These are phyloP conservation scores for Arabidopsis thaliana DNA, from an alignment of 345 rosid genomes.

Conservation along the genomic window DNA sequence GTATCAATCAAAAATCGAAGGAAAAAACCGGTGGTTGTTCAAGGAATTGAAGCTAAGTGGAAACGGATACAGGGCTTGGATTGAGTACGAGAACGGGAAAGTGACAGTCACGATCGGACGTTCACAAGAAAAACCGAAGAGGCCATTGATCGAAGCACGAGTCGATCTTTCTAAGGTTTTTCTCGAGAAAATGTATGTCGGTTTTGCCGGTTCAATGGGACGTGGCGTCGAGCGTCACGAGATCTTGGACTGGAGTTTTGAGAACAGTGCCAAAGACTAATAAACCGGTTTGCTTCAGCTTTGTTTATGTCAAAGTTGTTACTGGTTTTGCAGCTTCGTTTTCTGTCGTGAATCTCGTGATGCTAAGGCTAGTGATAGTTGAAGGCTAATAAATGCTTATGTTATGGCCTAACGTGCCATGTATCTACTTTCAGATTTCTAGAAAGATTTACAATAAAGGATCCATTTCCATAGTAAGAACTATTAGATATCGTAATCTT, in stretches of 20 bases:
- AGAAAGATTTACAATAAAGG: conserved; percentile 10
- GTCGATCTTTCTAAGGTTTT: conserved; percentile 39
- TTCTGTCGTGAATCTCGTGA: background rate
- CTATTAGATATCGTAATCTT: too few relatives aligned
- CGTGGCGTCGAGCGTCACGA: conserved; percentile 39
- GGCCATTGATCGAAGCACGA: conserved; percentile 35
- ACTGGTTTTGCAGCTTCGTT: background rate
- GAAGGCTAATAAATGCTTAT: conserved; percentile 3
- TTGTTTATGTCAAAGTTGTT: background rate
- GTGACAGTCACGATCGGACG: conserved; percentile 25
- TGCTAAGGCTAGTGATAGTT: background rate
- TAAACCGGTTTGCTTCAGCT: background rate
- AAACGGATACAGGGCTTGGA: conserved; percentile 34
- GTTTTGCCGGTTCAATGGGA: conserved; percentile 44
- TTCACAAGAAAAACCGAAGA: conserved; percentile 22
- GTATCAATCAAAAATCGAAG: conserved; percentile 3
- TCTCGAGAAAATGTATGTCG: conserved; percentile 32
- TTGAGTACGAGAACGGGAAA: conserved; percentile 33
- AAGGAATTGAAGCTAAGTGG: conserved; percentile 38
- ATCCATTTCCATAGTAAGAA: too few relatives aligned
- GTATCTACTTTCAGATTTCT: background rate
- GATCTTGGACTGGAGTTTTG: conserved; percentile 23
- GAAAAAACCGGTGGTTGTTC: conserved; percentile 26
- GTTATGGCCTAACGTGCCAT: conserved; percentile 11
- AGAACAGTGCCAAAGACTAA: conserved; percentile 22